Base-by-base conservation (phyloP, 805 yeast species). In the Hanseniaspora valbyensis region DNA sequence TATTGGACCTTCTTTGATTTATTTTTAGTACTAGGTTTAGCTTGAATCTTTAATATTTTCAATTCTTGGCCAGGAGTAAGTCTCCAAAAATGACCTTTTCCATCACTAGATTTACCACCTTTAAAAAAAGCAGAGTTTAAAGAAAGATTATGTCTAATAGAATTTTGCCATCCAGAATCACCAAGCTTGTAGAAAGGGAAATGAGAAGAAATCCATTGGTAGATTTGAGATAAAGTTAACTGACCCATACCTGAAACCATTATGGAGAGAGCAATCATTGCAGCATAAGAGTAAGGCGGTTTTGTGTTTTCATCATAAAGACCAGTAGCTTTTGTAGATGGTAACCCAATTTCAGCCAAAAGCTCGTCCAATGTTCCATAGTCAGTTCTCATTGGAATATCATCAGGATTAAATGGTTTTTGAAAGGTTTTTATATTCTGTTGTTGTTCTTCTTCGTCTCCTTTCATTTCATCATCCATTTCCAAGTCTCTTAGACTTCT, bases 101-200 rank as follows among this genome's bases (percentile, higher is more conserved):
- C 88, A 67, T 83, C 94, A 57, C 83, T 82, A 12, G 96, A 89
- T 63, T 89, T 83, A 57, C 85, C 95, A 21, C 92, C 63, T 66
- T 90, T 90, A 44, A 83, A 73, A 62, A 90, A 90, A 0, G 96
- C 95, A 62, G 92, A 92, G 66, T 90, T 92, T 58, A 90, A 73
- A 12, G 96, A 87, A 28, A 90, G 70, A 57, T 92, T 90, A 66
- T 90, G 98, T 54, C 98, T 80, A 55, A 90, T 92, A 30, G 96
- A 89, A 67, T 90, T 90, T 66, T 90, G 96, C 98, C 98, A 90
- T 25, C 96, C 96, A 10, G 86, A 83, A 58, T 87, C 95, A 53
- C 84, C 83, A 55, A 77, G 78, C 55, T 80, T 78, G 66, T 92
- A 92, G 63, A 81, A 90, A 54, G 73, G 76, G 65, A 89, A 90